Evolutionary conservation across 805 yeast genomes (phyloP).

Genomic region (Barnettozyma sp.): DNA sequence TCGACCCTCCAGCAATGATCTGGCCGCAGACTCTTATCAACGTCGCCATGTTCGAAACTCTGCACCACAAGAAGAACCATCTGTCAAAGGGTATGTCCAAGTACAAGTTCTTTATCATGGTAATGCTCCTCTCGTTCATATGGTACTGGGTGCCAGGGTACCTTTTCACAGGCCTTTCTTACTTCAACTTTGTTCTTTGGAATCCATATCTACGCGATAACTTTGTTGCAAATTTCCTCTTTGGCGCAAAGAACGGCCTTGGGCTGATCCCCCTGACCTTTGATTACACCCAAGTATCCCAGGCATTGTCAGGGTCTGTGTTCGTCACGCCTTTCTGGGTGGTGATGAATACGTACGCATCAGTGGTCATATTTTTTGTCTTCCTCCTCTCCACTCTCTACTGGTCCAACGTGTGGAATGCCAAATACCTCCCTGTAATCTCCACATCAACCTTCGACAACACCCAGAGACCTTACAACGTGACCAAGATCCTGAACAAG

Average conservation of each 20-base stretch:
- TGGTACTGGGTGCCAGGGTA: slow-evolving; percentile 68
- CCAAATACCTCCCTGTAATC: slow-evolving; percentile 54
- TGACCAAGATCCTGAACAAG: slow-evolving; percentile 37
- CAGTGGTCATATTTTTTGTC: slow-evolving; percentile 45
- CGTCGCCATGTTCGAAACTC: slow-evolving; percentile 47
- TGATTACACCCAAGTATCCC: slow-evolving; percentile 48
- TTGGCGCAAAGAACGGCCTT: slow-evolving; percentile 52
- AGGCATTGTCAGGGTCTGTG: slow-evolving; percentile 45
- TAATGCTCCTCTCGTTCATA: slow-evolving; percentile 36
- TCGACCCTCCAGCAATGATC: slow-evolving; percentile 52
- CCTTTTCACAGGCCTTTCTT: slow-evolving; percentile 51
- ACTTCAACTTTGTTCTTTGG: slow-evolving; percentile 43
- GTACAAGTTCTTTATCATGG: slow-evolving; percentile 40
- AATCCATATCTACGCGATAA: slow-evolving; percentile 35
- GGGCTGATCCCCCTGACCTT: slow-evolving; percentile 50
- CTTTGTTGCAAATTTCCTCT: slow-evolving; percentile 51
- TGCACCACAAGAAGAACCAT: slow-evolving; percentile 30
- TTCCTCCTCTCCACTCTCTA: slow-evolving; percentile 43
- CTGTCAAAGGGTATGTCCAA: slow-evolving; percentile 49
- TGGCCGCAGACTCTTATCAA: slow-evolving; percentile 63
- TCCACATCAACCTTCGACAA: slow-evolving; percentile 44
- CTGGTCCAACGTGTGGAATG: slow-evolving; percentile 49
- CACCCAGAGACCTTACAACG: slow-evolving; percentile 39
- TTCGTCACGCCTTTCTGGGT: slow-evolving; percentile 47
- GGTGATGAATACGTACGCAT: slow-evolving; percentile 33